Conservation (phyloP, 192 early-diverging fungal genomes). For the Globomyces pollinis-pini region DNA sequence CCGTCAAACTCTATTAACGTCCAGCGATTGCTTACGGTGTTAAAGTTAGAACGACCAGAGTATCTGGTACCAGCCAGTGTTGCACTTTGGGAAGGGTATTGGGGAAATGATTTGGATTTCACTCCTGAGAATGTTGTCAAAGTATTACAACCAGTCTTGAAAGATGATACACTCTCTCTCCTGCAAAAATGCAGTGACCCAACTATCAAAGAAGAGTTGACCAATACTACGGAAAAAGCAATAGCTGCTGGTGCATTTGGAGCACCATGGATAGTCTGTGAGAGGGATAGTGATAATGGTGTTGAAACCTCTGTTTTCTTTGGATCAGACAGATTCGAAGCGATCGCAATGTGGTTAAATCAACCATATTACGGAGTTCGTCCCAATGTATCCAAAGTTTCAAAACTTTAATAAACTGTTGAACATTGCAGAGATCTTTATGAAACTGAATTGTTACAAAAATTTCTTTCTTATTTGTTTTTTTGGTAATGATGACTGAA, state of each 20-base stretch:
- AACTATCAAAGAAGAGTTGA: constrained; percentile 23
- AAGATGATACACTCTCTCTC: not conserved
- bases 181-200: not conserved
- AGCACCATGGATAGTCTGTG: constrained; percentile 28
- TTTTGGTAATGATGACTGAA: not conserved
- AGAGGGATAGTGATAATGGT: constrained; percentile 2
- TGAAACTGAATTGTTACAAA: not conserved
- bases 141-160: not conserved
- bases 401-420: not conserved
- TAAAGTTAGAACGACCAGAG: constrained; percentile 13
- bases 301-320: constrained; percentile 24
- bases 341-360: constrained; percentile 26
- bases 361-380: not conserved
- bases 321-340: constrained; percentile 38
- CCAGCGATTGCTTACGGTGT: constrained; percentile 21
- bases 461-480: not conserved
- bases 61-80: constrained; percentile 15
- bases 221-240: constrained; percentile 13
- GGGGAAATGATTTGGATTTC: not conserved
- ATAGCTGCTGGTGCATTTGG: constrained; percentile 36
- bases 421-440: not conserved
- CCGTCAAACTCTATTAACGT: constrained; percentile 20
- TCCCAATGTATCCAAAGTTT: not conserved
- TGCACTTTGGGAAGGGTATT: constrained; percentile 21
- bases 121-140: not conserved